A percentile compares a stretch with the other conserved stretches of the same genome.
Conservation (phyloP, 2,329 filamentous ascomycete genomes). For the Aspergillus sp. region DNA sequence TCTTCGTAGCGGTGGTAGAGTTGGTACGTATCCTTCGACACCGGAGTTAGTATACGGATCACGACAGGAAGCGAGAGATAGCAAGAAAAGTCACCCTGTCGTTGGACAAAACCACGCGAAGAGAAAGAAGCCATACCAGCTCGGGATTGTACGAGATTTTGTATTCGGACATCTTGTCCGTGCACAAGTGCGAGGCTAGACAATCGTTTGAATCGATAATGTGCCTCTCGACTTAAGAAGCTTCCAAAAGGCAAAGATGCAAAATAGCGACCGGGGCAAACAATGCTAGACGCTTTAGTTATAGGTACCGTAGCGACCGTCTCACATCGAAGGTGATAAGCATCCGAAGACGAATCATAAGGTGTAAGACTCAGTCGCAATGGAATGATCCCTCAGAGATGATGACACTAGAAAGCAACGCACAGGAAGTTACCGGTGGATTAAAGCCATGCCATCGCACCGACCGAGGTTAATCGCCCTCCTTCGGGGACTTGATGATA, state of each 20-base stretch:
- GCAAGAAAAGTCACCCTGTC: not conserved
- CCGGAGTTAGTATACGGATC: not conserved
- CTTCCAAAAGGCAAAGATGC: not conserved
- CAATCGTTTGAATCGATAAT: not conserved
- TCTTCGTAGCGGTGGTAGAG: slow-evolving; percentile 44
- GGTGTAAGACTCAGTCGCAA: not conserved
- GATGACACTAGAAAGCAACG: not conserved
- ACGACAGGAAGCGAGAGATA: not conserved
- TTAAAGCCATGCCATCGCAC: not conserved
- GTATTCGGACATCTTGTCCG: slow-evolving; percentile 9
- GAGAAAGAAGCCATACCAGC: slow-evolving; percentile 6
- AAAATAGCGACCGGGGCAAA: not conserved
- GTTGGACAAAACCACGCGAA: not conserved
- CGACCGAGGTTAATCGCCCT: slow-evolving; percentile 5
- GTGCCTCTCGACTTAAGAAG: not conserved
- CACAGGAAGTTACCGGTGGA: not conserved
- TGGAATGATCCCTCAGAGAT: not conserved
- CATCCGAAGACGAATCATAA: not conserved
- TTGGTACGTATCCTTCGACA: slow-evolving; percentile 41
- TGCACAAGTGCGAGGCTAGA: not conserved
- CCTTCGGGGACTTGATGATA: not conserved
- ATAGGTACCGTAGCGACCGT: too few relatives aligned
- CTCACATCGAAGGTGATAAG: not conserved
- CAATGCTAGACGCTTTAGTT: not conserved
- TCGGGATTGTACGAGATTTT: slow-evolving; percentile 11